These are phyloP conservation scores for Fagopyrum esculentum DNA, from an alignment of 148 eudicot species.

Conservation along the genomic window DNA sequence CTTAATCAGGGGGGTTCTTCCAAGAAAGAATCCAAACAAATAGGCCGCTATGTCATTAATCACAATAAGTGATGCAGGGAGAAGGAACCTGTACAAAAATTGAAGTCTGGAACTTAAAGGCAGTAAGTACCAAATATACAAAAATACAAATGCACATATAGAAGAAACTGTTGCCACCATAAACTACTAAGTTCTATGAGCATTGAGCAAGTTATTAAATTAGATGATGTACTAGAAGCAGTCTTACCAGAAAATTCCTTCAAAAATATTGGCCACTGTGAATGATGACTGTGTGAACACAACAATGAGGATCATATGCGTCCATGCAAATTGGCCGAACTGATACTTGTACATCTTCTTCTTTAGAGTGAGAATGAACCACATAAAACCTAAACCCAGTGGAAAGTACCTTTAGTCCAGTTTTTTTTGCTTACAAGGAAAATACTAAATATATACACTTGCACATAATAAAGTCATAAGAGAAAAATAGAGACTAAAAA, in stretches of 20 bases:
- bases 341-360: constrained; percentile 99
- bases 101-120: constrained; percentile 4
- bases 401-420: constrained; percentile 16
- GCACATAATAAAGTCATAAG: not conserved
- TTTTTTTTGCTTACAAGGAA: not conserved
- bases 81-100: constrained; percentile 80
- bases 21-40: constrained; percentile 90
- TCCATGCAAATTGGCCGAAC: constrained; percentile 98
- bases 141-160: not conserved
- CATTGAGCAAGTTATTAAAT: not conserved
- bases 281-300: constrained; percentile 92
- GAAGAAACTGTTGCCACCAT: not conserved
- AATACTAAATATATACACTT: not conserved
- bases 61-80: constrained; percentile 95
- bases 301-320: constrained; percentile 97
- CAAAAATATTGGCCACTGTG: constrained; percentile 93
- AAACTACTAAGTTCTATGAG: not conserved
- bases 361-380: constrained; percentile 95
- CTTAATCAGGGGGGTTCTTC: constrained; percentile 93
- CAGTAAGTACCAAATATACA: not conserved
- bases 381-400: constrained; percentile 64
- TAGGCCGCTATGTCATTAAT: constrained; percentile 96
- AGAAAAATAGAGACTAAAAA: not conserved
- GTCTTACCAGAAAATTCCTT: constrained; percentile 89
- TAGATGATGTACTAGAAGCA: not conserved